A percentile compares a stretch with the other conserved stretches of the same genome.
Conservation (phyloP, 1,139 yeast genomes). For the Geotrichum australiense region DNA sequence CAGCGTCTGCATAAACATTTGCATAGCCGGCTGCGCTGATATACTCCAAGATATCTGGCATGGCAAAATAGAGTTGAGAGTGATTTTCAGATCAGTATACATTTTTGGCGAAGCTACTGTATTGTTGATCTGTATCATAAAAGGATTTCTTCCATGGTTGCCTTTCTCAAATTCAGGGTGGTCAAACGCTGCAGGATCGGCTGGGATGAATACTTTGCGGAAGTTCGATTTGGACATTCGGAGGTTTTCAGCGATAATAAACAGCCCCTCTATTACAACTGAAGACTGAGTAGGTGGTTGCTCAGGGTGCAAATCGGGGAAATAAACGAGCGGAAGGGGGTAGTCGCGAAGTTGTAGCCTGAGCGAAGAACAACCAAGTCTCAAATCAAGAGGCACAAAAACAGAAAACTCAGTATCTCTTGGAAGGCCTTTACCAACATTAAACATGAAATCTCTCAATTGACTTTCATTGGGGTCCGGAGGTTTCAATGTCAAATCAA, state of each 20-base stretch:
- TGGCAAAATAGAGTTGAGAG: conserved; percentile 50
- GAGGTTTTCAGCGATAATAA: conserved; percentile 50
- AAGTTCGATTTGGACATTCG: conserved; percentile 42
- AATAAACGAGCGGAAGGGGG: conserved; percentile 50
- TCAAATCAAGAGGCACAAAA: conserved; percentile 54
- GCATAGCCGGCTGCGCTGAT: conserved; percentile 75
- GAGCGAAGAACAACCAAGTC: conserved; percentile 45
- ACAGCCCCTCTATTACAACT: conserved; percentile 40
- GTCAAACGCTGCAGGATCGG: conserved; percentile 43
- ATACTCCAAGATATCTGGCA: conserved; percentile 81
- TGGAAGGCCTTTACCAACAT: conserved; percentile 81
- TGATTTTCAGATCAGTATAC: conserved; percentile 53
- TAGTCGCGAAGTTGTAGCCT: conserved; percentile 57
- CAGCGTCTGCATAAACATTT: conserved; percentile 68
- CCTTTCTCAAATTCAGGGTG: conserved; percentile 22
- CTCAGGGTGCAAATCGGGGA: conserved; percentile 35
- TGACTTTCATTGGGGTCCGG: conserved; percentile 51
- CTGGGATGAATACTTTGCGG: conserved; percentile 57
- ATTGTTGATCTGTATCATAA: conserved; percentile 46
- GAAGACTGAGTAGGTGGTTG: conserved; percentile 33
- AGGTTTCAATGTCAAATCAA: conserved; percentile 45
- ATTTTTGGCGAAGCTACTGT: conserved; percentile 72
- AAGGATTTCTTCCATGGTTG: conserved; percentile 28
- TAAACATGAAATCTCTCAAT: conserved; percentile 54
- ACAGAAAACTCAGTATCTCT: conserved; percentile 59